Evolutionary conservation across 116 monocot genomes (phyloP), one percentile per base, ranked within the genome.

Genomic region (Cymodocea nodosa): DNA sequence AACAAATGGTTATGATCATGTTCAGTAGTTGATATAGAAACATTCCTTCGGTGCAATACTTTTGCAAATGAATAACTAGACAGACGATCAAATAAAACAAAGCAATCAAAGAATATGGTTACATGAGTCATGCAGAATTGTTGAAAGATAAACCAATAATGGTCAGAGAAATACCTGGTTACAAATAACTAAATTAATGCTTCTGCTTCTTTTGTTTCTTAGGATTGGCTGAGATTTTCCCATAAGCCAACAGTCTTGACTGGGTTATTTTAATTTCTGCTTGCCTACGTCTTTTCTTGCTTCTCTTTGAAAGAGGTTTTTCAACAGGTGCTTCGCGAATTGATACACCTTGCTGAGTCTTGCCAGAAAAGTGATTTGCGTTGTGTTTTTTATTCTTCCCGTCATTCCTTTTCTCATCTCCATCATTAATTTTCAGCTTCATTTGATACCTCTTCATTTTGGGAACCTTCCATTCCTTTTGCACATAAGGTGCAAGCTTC

Each of bases 391-490:
- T 85, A 22, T 34, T 19, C 23, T 16, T 66, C 66, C 70, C 71
- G 58, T 23, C 39, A 24, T 79, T 69, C 13, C 30, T 50, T 50
- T 67, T 71, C 55, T 24, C 75, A 61, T 76, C 86, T n/a, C 56
- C 55, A 74, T 78, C 76, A 55, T 83, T 74, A 71, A 74, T 36
- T 71, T 84, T 89, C 73, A 66, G 50, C 71, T 84, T 86, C 64
- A 78, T 85, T 56, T 97, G 91, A 63, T 83, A 67, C 18, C 66
- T 59, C 71, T 71, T 76, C 49, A 50, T 36, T 37, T 39, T 71
- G 4, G 83, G 82, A 52, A 91, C 80, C 83, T 82, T 84, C 91
- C 97, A 97, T 39, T 91, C 97, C 23, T 83, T 75, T 44, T 87
- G 75, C 54, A 74, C 73, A 62, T 97, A 97, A 40, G 97, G 91